Conservation (phyloP, 2,329 filamentous ascomycete species). For the Chrysosphaeria jannelii region DNA sequence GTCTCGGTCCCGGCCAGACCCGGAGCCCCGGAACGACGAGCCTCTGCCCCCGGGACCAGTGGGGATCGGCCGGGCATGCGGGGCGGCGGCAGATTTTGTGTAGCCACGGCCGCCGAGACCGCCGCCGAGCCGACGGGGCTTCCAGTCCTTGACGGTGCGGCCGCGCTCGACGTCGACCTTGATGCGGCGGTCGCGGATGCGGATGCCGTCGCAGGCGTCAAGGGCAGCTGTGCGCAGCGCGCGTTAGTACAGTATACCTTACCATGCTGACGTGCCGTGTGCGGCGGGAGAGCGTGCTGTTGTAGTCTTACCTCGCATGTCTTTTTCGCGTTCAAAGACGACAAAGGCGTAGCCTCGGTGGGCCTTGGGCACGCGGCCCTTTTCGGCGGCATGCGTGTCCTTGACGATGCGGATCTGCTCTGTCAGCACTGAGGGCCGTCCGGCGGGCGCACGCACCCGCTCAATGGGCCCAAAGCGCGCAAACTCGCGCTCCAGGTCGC, state of each 20-base stretch:
- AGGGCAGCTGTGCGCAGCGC: constrained; percentile 58
- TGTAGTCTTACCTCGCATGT: constrained; percentile 74
- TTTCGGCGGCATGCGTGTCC: constrained; percentile 38
- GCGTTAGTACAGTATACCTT: no score
- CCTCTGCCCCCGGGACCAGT: constrained; percentile 8
- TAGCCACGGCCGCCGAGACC: constrained; percentile 81
- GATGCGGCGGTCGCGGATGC: constrained; percentile 74
- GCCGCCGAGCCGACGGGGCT: constrained; percentile 68
- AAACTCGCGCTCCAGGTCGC: constrained; percentile 82
- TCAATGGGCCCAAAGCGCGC: constrained; percentile 83
- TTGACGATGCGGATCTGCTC: constrained; percentile 59
- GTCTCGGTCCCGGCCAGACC: constrained; percentile 14
- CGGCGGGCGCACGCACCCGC: constrained; percentile 24
- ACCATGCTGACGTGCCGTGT: no score
- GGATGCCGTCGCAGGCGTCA: constrained; percentile 57
- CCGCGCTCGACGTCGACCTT: constrained; percentile 91
- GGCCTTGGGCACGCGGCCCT: constrained; percentile 47
- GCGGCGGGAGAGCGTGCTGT: constrained; percentile 1
- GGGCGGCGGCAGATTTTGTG: constrained; percentile 41
- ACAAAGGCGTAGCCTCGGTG: constrained; percentile 89
- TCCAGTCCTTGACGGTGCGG: constrained; percentile 80
- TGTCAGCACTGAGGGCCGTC: constrained; percentile 1
- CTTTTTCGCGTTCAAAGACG: constrained; percentile 86
- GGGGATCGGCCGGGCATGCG: constrained; percentile 30
- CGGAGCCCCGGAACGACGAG: constrained; percentile 19